These are phyloP conservation scores for Maudiozyma turicensis DNA, from an alignment of 805 yeast species.

Conservation along the genomic window DNA sequence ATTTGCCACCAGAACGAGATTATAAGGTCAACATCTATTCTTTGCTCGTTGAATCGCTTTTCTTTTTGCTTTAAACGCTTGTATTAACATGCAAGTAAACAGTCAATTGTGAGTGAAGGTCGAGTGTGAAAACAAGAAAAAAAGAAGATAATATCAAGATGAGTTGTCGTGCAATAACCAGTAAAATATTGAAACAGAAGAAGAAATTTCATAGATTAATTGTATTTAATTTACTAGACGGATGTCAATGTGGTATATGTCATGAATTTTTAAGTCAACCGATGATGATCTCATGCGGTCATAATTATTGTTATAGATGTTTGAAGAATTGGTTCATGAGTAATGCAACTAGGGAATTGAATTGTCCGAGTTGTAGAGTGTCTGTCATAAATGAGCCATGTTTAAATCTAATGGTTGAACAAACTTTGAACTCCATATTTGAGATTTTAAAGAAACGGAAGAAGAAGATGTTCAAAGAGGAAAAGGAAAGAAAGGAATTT, in stretches of 20 bases:
- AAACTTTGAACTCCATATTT: slow-evolving; percentile 34
- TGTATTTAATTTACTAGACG: neutral
- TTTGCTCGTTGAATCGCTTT: no score
- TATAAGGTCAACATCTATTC: no score
- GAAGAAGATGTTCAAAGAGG: slow-evolving; percentile 4
- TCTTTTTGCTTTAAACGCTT: no score
- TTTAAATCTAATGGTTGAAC: slow-evolving; percentile 43
- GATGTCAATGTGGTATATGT: slow-evolving; percentile 47
- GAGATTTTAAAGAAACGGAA: slow-evolving; percentile 27
- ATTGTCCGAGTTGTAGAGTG: slow-evolving; percentile 63
- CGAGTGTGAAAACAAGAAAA: neutral
- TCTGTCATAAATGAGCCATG: slow-evolving; percentile 41
- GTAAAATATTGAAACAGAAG: neutral
- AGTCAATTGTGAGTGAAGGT: no score
- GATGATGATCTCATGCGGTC: slow-evolving; percentile 58
- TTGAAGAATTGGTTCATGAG: slow-evolving; percentile 50
- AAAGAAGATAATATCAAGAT: neutral
- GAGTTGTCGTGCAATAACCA: neutral
- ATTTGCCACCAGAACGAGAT: no score
- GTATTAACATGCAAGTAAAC: no score
- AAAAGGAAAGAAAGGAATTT: slow-evolving; percentile 13
- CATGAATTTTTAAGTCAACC: slow-evolving; percentile 63
- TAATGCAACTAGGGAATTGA: slow-evolving; percentile 32
- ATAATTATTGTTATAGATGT: slow-evolving; percentile 62
- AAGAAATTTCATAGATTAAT: slow-evolving; percentile 1